Base-by-base conservation (phyloP, 192 early-diverging fungal genomes). In the Podila verticillata region DNA sequence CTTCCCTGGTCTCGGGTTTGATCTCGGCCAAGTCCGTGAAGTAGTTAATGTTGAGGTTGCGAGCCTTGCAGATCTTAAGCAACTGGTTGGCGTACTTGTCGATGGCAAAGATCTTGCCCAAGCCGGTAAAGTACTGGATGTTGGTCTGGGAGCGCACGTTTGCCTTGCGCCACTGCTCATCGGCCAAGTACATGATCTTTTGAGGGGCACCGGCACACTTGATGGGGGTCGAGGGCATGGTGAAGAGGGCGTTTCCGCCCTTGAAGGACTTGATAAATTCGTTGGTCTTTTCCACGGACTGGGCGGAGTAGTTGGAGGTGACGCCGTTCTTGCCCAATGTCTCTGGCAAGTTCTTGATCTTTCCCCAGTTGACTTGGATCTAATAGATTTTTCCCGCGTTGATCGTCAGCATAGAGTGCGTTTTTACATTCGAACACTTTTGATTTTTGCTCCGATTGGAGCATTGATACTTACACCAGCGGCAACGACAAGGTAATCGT, bases 201-300 rank as follows among this genome's bases (percentile, higher is more conserved):
- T 93, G 92, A 31, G 95, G 94, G 0, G 94, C 95, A 49, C 95
- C 95, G 20, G 94, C 93, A 69, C 95, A 96, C 84, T 96, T 96
- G 81, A 95, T 90, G 10, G 95, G 94, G 15, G 93, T 93, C 32
- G 87, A 86, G 31, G 95, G 95, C 89, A 96, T 93, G 24, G 95
- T 96, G 74, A 96, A 96, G 49, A 96, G 78, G 17, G 95, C 95
- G 60, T 89, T 92, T n/a, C 91, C 91, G 20, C 90, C 91, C 68
- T 87, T 87, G 65, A 94, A 90, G 17, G 84, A 75, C 72, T 90
- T 84, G 64, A 96, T 79, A 36, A 93, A 93, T 68, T 93, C 88
- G 61, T 83, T 86, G 0, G 94, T 94, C 75, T 92, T 90, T 66
- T 92, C 78, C 3, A 95, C 95, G 34, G 89, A 91, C 28, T 89